Base-by-base conservation (phyloP, 768 basidiomycete genomes). In the Hortiboletus campestris region DNA sequence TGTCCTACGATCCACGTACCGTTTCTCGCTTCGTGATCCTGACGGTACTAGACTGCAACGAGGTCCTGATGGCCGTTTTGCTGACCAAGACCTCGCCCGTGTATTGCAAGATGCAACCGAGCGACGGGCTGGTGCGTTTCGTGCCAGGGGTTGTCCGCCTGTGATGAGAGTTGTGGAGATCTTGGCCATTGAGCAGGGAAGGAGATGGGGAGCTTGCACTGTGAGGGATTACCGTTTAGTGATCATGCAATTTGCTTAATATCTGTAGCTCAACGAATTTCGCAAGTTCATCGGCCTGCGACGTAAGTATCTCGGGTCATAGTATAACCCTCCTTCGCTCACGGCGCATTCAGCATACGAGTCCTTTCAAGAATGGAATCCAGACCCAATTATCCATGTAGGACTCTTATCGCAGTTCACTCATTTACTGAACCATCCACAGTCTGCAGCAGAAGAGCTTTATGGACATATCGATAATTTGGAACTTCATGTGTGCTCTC, bases 391-490 rank as follows among this genome's bases (percentile, higher is more conserved):
- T 32, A 83, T 91, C 49, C 64, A 80, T 54, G 84, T 85, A 58
- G 57, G 81, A 64, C 13, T 36, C 34, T 36, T 9, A 22, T 36
- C 32, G 34, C 7, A 12, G 10, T 3, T 17, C n/a, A 3, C 1
- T 36, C 35, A 11, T 47, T 31, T 40, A 19, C 58, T 56, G 28
- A 63, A 19, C 38, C 8, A 6, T 46, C 13, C 11, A 25, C 53
- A 89, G 86, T 76, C 65, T 14, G 80, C 85, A 2, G 91, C 91
- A 0, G 76, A 80, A 46, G 72, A 78, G 9, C 76, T 91, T 16
- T 91, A 91, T 63, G 78, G 76, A 44, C 78, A 88, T 58, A 86
- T 91, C 53, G 83, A 92, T 61, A 86, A 89, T 66, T 79, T 93
- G 34, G 91, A 93, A 65, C 80, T 94, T 12, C 81, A 92, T 63